Base-by-base conservation (phyloP, 2,329 filamentous ascomycete species). In the Alternaria sp. region DNA sequence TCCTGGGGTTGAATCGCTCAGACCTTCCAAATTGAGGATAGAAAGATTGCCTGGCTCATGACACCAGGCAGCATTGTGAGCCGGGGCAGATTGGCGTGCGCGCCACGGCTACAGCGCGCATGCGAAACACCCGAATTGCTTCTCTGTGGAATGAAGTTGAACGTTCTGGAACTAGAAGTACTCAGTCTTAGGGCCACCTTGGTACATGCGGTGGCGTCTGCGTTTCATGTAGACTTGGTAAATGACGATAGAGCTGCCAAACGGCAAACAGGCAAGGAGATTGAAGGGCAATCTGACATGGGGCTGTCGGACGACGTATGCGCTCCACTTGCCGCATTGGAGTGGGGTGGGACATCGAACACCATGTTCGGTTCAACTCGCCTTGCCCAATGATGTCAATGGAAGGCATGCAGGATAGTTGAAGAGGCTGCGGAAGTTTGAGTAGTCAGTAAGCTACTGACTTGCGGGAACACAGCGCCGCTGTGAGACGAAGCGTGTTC, bases 321-420 rank as follows among this genome's bases (percentile, higher is more conserved):
- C 55, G 55, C 60, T 59, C 49, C 49, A 49, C 60, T 54, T 62
- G 21, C 60, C 44, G 30, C 56, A 62, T 62, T 53, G 13, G 36
- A 53, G 36, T 28, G 15, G 15, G 23, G 15, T 43, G 36, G 36
- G 28, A 21, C 19, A 52, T 36, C 28, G 43, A 56, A 32, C 26
- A 32, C 25, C 26, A 47, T 30, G 52, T 25, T 25, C 17, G 28
- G 43, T 23, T 30, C 11, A 25, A 32, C n/a, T 57, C 52, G 52
- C 23, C 40, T 51, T 28, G 13, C 8, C 21, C 49, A 55, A 46
- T 11, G 45, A 26, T 26, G 19, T 13, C 25, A 19, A 45, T 23
- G 19, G 26, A 36, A 46, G 40, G 6, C 10, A 15, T 36, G 15
- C 9, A 32, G 45, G 17, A 19, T 9, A 13, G 13, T 15, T 17